Conservation (phyloP, 441 rosid genomes). For the Croton laevigatus region DNA sequence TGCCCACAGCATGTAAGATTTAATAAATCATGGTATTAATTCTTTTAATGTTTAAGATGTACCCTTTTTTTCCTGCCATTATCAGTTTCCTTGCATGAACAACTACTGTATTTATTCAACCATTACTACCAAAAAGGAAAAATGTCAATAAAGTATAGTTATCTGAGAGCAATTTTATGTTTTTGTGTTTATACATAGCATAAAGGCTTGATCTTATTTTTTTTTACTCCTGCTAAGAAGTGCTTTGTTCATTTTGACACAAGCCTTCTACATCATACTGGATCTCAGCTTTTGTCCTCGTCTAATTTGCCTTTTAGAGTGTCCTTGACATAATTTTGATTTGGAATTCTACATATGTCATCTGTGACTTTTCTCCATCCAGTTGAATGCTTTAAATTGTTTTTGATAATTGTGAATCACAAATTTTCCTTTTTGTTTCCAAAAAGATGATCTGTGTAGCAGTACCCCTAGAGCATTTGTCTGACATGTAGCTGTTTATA, state of each 20-base stretch:
- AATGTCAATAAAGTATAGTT: background rate
- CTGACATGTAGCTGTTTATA: slow-evolving; percentile 31
- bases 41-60: slow-evolving; percentile 3
- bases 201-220: slow-evolving; percentile 5
- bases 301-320: background rate
- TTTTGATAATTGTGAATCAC: background rate
- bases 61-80: background rate
- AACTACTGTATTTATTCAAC: background rate
- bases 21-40: slow-evolving; percentile 11
- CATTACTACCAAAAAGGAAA: background rate
- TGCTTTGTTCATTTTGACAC: slow-evolving; percentile 7
- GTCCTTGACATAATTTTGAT: background rate
- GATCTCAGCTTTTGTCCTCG: background rate
- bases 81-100: background rate
- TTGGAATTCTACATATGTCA: background rate
- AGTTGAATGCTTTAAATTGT: background rate
- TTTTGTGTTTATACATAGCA: background rate
- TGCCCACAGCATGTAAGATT: slow-evolving; percentile 89
- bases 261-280: background rate
- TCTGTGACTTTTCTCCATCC: background rate
- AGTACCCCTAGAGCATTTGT: background rate
- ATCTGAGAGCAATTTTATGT: background rate
- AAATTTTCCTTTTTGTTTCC: background rate
- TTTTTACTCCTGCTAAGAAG: background rate
- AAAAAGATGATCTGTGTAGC: background rate